Base-by-base conservation (phyloP, 176 grass and related monocot genomes). In the Musa itinerans region DNA sequence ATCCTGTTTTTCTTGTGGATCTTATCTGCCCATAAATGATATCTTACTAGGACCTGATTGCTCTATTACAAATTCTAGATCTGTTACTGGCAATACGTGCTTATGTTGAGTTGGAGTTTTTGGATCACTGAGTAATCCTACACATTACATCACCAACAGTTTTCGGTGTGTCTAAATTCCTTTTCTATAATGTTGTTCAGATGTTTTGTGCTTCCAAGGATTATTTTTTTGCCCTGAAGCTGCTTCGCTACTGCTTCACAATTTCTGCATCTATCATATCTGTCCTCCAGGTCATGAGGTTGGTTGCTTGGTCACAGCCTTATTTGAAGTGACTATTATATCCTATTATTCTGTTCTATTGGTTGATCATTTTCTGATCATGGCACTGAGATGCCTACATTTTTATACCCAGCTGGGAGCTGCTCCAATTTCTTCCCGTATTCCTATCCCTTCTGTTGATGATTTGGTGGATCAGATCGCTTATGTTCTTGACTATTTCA, bases 251-350 rank as follows among this genome's bases (percentile, higher is more conserved):
- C 54, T 80, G 43, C 78, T 80, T 51, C 78, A 73, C 29, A 72
- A 73, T 48, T 80, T 80, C 68, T 80, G 68, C 48, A 80, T 80
- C 23, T 80, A 80, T 27, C 78, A 73, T 51, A 73, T 80, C 54
- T 52, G 55, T 63, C 78, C 78, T 80, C 78, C 78, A 52, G 78
- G 78, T 62, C 78, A 73, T 52, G 78, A 80, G 68, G 68, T 80
- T n/a, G 12, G 56, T 59, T 8, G 49, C 20, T 50, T 72, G 26
- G 16, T 63, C 49, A 27, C 6, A 52, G 29, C 12, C 9, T 15
- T 77, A 65, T 53, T 24, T 21, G 10, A 54, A 24, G 26, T 51
- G 25, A 70, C 29, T 54, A 27, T 24, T 26, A 8, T 74, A 8
- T 74, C 24, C 53, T 14, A 22, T 73, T 57, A 54, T 74, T 29